Base-by-base conservation (phyloP, 306 rosid species). In the apple (Malus domestica) region DNA sequence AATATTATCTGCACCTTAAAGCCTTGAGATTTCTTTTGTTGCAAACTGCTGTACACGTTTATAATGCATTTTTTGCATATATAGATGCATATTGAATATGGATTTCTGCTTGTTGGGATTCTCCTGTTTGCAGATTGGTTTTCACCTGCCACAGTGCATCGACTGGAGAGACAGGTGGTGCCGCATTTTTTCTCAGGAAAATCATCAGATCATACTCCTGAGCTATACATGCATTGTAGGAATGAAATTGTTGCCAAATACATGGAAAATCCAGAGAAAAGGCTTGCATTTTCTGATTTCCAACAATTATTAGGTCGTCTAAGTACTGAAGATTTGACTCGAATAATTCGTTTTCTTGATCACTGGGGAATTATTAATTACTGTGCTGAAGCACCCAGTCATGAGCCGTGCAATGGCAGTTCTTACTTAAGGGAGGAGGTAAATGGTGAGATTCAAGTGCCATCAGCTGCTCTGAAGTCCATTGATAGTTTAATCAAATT, bases 321-420 rank as follows among this genome's bases (percentile, higher is more conserved):
- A 72, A 90, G 84, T 77, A 72, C 77, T 25, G 98, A 96, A 49
- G 97, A 96, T 84, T 81, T 96, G 82, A 72, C 80, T 83, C 85
- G 98, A 81, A 88, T 96, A 78, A 80, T 90, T 54, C 71, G 97
- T 86, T 96, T 96, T 83, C 99, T 96, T 79, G 96, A 96, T 87
- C 94, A 96, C 62, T 96, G 99, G 99, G 99, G 99, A 62, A 90
- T 96, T 77, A 86, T 96, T 72, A 96, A 96, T 82, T 96, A 90
- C 68, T 96, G 96, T 85, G 89, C 95, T n/a, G 79, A 20, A 9
- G 77, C 59, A 69, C 87, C 91, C 29, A 79, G 88, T 75, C 86
- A 62, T 2, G 91, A 92, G 83, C 78, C 86, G 74, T 79, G 83
- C 80, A 85, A 77, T 79, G 77, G 83, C 8, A 77, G 74, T 59